These are phyloP conservation scores for Noccaea bulbosa DNA, from an alignment of 345 rosid genomes.

Conservation along the genomic window DNA sequence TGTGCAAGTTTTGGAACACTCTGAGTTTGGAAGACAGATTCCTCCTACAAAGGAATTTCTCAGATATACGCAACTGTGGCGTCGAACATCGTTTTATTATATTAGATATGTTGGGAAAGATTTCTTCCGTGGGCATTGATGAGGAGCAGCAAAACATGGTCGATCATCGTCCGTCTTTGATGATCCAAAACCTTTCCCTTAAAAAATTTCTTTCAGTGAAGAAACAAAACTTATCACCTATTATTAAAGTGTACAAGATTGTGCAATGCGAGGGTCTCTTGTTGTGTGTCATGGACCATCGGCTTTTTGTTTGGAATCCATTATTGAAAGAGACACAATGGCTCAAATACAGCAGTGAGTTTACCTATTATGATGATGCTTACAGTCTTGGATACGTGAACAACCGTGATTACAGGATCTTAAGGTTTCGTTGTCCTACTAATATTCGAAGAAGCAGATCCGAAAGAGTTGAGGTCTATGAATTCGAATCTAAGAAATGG, in stretches of 20 bases:
- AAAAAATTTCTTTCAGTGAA: neutral
- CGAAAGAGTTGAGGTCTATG: too few species aligned
- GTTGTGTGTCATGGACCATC: constrained; percentile 8
- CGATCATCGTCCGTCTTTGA: neutral
- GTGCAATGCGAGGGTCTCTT: neutral
- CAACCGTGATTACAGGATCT: too few species aligned
- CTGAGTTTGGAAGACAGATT: neutral
- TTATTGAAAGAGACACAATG: neutral
- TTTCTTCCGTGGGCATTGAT: neutral
- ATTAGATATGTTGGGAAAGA: neutral
- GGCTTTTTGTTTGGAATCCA: neutral
- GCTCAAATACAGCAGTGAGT: neutral
- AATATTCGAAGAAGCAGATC: too few species aligned
- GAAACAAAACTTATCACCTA: too few species aligned
- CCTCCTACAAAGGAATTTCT: neutral
- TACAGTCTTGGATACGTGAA: too few species aligned
- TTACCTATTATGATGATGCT: too few species aligned
- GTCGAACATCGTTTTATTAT: neutral
- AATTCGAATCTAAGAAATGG: neutral
- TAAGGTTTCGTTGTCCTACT: too few species aligned
- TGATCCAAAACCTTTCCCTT: neutral
- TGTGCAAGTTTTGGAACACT: constrained; percentile 2
- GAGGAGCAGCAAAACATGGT: too few species aligned
- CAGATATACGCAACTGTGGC: neutral
- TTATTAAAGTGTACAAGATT: neutral